These are phyloP conservation scores for Cytauxzoon felis DNA, from an alignment of 169 alveolate species.

Conservation along the genomic window DNA sequence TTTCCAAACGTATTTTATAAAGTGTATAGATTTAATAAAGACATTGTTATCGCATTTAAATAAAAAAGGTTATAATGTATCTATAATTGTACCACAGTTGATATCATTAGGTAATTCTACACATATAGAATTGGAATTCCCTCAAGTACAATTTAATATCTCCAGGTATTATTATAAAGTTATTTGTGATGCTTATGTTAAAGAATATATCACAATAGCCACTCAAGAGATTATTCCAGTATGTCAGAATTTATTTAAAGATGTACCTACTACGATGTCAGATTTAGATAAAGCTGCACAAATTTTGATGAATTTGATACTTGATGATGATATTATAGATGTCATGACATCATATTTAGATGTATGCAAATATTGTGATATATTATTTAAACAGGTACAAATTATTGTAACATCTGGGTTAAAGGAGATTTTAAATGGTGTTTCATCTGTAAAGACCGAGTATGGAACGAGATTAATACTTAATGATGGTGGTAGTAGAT, in stretches of 20 bases:
- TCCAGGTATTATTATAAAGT: slow-evolving; percentile 40
- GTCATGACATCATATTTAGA: slow-evolving; percentile 30
- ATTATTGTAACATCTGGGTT: slow-evolving; percentile 44
- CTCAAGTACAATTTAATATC: slow-evolving; percentile 47
- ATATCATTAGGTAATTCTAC: slow-evolving; percentile 43
- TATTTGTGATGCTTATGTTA: slow-evolving; percentile 54
- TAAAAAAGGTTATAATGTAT: slow-evolving; percentile 19
- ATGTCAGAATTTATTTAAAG: slow-evolving; percentile 16
- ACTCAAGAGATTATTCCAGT: slow-evolving; percentile 44
- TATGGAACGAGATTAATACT: slow-evolving; percentile 28
- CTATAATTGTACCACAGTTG: slow-evolving; percentile 51
- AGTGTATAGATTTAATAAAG: slow-evolving; percentile 37
- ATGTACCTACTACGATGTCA: slow-evolving; percentile 21
- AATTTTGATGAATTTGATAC: slow-evolving; percentile 24
- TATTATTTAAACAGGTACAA: slow-evolving; percentile 33
- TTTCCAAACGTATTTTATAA: slow-evolving; percentile 48
- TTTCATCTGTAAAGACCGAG: background rate
- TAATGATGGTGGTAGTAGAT: slow-evolving; percentile 58
- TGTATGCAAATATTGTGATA: slow-evolving; percentile 34
- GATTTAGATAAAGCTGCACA: slow-evolving; percentile 6
- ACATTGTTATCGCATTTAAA: slow-evolving; percentile 4
- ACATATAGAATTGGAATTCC: slow-evolving; percentile 19
- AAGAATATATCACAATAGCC: slow-evolving; percentile 35
- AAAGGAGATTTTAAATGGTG: slow-evolving; percentile 10
- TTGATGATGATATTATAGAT: slow-evolving; percentile 15